Percentiles rank a stretch among this genome's conserved stretches.
phyloP scores from a whole-genome alignment of 345 rosid species.

The Hirschfeldia incana region DNA sequence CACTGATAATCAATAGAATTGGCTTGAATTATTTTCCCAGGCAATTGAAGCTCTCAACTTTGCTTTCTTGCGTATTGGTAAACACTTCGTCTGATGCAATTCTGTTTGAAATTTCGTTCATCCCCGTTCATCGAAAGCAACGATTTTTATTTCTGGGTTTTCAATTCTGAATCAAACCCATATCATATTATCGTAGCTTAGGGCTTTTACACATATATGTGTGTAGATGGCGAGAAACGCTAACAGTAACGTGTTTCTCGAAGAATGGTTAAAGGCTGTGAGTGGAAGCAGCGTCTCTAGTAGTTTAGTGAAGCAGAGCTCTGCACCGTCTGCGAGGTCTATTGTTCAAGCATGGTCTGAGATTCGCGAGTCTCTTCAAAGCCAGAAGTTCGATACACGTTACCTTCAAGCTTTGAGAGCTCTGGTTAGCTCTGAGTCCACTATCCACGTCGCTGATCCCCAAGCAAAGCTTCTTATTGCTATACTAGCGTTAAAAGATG shows the following conservation, averaged over 20 bases:
- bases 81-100: not conserved
- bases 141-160: constrained; percentile 2
- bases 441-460: constrained; percentile 90
- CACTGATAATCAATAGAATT: not conserved
- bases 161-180: constrained; percentile 4
- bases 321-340: constrained; percentile 66
- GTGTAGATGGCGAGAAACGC: constrained; percentile 63
- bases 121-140: not conserved
- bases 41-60: not conserved
- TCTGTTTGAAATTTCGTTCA: not conserved
- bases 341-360: constrained; percentile 91
- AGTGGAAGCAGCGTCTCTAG: constrained; percentile 42
- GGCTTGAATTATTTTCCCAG: not conserved
- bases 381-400: constrained; percentile 51
- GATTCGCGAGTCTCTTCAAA: constrained; percentile 67
- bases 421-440: constrained; percentile 56
- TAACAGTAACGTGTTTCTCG: constrained; percentile 56
- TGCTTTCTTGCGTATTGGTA: not conserved
- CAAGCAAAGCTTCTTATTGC: constrained; percentile 87
- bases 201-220: not conserved
- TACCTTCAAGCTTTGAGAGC: constrained; percentile 66
- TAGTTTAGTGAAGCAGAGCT: constrained; percentile 32
- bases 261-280: constrained; percentile 68
- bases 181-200: not conserved
- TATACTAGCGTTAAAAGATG: constrained; percentile 51